Evolutionary conservation across 192 early-diverging fungal genomes (phyloP).

Genomic region (Umbelopsis ramanniana): DNA sequence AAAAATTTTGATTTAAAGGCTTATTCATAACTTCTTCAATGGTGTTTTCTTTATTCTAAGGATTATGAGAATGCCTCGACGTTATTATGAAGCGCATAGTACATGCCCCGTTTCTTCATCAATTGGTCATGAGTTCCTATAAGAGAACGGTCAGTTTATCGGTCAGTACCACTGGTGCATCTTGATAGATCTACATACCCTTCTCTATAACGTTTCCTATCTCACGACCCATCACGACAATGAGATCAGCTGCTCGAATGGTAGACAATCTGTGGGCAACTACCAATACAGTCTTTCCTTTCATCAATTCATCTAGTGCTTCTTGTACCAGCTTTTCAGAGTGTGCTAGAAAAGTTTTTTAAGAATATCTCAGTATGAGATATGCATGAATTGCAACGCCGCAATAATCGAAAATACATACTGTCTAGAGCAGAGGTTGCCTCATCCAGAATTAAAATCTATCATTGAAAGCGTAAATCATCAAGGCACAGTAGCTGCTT

Average conservation of each 20-base stretch:
- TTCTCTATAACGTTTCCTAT: conserved; percentile 45
- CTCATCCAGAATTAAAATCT: conserved; percentile 82
- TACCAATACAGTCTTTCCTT: conserved; percentile 80
- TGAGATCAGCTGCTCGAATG: conserved; percentile 67
- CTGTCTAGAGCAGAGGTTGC: conserved; percentile 76
- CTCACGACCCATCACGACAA: conserved; percentile 43
- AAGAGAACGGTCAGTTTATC: not conserved
- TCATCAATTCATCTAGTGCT: conserved; percentile 71
- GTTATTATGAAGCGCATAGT: conserved; percentile 38
- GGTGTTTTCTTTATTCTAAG: not conserved
- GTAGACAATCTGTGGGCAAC: conserved; percentile 87
- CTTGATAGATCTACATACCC: conserved; percentile 29
- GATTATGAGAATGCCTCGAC: conserved; percentile 1
- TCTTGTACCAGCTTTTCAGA: conserved; percentile 74
- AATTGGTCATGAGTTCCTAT: conserved; percentile 42
- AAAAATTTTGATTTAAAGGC: no score
- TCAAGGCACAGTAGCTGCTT: no score
- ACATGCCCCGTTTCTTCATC: conserved; percentile 30
- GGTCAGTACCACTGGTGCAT: not conserved
- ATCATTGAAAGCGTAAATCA: not conserved
- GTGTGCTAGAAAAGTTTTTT: no score
- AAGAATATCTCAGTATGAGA: no score
- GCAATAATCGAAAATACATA: conserved; percentile 20
- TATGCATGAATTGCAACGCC: not conserved
- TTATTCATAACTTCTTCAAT: no score